Base-by-base conservation (phyloP, 2,329 filamentous ascomycete genomes). In the Stemphylium beticola region DNA sequence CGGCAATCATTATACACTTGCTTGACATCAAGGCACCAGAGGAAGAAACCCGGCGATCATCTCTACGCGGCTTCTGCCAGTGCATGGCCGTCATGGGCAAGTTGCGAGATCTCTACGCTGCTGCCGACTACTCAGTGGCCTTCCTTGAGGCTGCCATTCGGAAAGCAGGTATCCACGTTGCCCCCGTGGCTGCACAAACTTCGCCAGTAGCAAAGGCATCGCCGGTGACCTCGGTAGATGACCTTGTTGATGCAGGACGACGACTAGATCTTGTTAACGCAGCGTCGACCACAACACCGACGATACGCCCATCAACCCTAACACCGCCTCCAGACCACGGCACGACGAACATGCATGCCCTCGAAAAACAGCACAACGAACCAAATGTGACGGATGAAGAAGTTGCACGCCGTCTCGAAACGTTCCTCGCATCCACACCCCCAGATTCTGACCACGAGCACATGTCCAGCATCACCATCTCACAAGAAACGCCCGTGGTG, bases 41-140 rank as follows among this genome's bases (percentile, higher is more conserved):
- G 49, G 84, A 86, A 14, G 85, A 87, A 49, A 87, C 89, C 3
- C 86, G 91, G 15, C 84, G 90, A 55, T 82, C 85, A 37, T 92
- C 91, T 41, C 83, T 92, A 20, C 85, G 88, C 53, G 91, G 92
- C 17, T 96, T 96, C 79, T 89, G 89, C 65, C 89, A 92, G 72
- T 97, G 93, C 77, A 96, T 97, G 91, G 85, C 88, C 41, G 92
- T 96, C 55, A 90, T 97, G 81, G 88, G 92, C 72, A 89, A 88
- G 60, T 82, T 98, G 15, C 87, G 92, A 33, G 92, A 96, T 69
- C 91, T 92, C 26, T 97, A 98, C 69, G 88, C 92, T 0, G 92
- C 93, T 0, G 93, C 93, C n/a, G 93, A 97, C 74, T 96, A 95
- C 67, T 92, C 92, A n/a, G 93, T 91, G 0, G 91, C 91, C 2